Base-by-base conservation (phyloP, 805 yeast genomes). In the Saturnispora gosingensis region DNA sequence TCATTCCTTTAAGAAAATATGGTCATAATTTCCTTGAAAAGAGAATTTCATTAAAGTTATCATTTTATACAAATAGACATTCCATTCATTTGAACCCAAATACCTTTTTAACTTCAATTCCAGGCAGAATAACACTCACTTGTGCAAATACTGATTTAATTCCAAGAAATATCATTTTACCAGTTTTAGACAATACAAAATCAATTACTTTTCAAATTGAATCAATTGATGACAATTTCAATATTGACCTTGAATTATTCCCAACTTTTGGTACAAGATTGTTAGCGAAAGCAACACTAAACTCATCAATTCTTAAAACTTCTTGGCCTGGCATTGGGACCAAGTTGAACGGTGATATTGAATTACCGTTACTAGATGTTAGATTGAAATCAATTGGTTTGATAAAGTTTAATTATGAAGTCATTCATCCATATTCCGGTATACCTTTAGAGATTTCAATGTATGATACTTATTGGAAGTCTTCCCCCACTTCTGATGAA, bases 381-480 rank as follows among this genome's bases (percentile, higher is more conserved):
- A 74, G 96, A 58, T 70, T 91, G 58, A 81, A 85, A 59, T 81
- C 84, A 52, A 83, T 90, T 54, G 99, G 99, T 13, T 85, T 83
- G 53, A 67, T 91, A 43, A 75, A 76, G 36, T 85, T 90, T 67
- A 78, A 80, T 55, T 88, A 82, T 67, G 90, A 88, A 60, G 78
- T 91, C 3, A 87, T 91, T 48, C 82, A 82, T 64, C 97, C 99
- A n/a, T 93, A 84, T 63, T 74, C 82, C 5, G 97, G 97, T 6
- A 70, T 69, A 0, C 84, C 95, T 4, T 70, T 91, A 53, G 97
- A 90, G 66, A 85, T 95, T 43, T 83, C 95, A 10, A 88, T 88
- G 69, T 89, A 86, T 64, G 97, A 90, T 62, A 91, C 98, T 0
- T 91, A 91, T 68, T 91, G 99, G 99, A 93, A 90, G 67, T 83